Base-by-base conservation (phyloP, 2,329 filamentous ascomycete species). In the Pseudopithomyces maydicus region DNA sequence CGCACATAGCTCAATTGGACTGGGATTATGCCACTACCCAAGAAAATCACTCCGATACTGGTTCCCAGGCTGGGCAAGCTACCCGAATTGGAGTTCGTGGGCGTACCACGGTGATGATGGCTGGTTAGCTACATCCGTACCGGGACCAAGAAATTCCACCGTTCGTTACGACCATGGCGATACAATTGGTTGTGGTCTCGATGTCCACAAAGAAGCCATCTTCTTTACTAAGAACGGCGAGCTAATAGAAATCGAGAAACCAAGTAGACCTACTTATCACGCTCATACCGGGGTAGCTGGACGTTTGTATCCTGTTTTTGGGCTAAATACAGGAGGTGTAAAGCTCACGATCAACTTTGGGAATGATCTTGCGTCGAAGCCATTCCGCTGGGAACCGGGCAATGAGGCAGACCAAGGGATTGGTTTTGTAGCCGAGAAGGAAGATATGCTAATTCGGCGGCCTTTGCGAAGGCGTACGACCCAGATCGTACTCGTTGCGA, bases 221-320 rank as follows among this genome's bases (percentile, higher is more conserved):
- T 47, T 47, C 29, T 35, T 47, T 26, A 47, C 44, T n/a, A 47
- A 47, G 11, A 47, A 47, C 44, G 44, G 44, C n/a, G 44, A 47
- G 29, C 26, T 47, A 15, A 3, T 47, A 6, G 44, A 47, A 20
- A 14, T 35, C 29, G 29, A 47, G 3, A 20, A 14, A 4, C 11
- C n/a, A 7, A 29, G n/a, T 2, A 47, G 33, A 14, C 29, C 19
- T 35, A 47, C 44, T 3, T 32, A 47, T 29, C 20, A 47, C 20
- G 29, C 29, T 3, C 17, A 35, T 19, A 47, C 44, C 8, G 44
- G 29, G 10, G 29, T 47, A 1, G 33, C 44, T 14, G 17, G 44
- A 14, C 44, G 44, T 11, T 19, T 47, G 44, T 47, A 47, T 29
- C 44, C 44, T 6, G 44, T 47, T 10, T 2, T 47, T 3, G 44